These are phyloP conservation scores for Sapria himalayana DNA, from an alignment of 345 rosid genomes.

Conservation along the genomic window DNA sequence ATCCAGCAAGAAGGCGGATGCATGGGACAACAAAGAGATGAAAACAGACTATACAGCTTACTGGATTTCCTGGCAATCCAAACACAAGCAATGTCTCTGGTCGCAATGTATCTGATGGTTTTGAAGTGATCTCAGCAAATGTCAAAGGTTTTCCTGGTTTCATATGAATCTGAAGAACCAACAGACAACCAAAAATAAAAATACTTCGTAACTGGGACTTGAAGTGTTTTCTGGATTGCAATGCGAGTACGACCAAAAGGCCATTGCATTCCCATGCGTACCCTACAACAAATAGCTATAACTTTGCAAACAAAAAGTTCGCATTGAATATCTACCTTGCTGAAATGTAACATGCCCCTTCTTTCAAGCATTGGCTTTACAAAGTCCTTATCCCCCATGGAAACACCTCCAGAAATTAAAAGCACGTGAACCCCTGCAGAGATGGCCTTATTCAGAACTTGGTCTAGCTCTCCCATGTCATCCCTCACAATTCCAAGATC, in stretches of 20 bases:
- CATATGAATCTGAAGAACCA: slow-evolving; percentile 52
- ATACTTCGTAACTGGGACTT: no score
- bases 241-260: no score
- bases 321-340: slow-evolving; percentile 68
- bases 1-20: slow-evolving; percentile 64
- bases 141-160: slow-evolving; percentile 92
- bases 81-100: slow-evolving; percentile 53
- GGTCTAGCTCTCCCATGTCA: slow-evolving; percentile 48
- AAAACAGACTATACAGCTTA: slow-evolving; percentile 82
- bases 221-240: no score
- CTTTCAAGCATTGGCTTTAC: slow-evolving; percentile 64
- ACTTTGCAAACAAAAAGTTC: no score
- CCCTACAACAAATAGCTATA: no score
- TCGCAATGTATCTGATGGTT: slow-evolving; percentile 14
- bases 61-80: slow-evolving; percentile 98
- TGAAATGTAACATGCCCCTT: slow-evolving; percentile 51
- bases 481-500: slow-evolving; percentile 80
- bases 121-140: slow-evolving; percentile 46
- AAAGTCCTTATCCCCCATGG: slow-evolving; percentile 96
- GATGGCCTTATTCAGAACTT: slow-evolving; percentile 34
- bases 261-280: no score
- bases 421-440: slow-evolving; percentile 55
- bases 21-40: slow-evolving; percentile 71
- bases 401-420: slow-evolving; percentile 90
- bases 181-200: slow-evolving; percentile 1